Evolutionary conservation across 1,284 basidiomycete species (phyloP).

Genomic region (Leccinum pallidistipes): DNA sequence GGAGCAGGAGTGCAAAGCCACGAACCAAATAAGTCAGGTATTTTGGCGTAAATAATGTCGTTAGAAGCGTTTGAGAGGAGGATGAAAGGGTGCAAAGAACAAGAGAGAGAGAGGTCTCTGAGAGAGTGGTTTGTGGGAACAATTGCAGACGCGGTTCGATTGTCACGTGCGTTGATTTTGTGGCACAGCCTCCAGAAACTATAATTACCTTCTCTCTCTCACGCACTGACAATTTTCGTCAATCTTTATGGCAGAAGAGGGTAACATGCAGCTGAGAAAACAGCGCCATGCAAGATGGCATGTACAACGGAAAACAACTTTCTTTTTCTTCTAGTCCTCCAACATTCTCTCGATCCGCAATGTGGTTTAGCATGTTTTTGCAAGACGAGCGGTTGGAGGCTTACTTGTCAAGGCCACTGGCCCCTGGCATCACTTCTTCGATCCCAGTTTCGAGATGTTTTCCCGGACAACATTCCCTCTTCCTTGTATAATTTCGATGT

Average conservation of each 20-base stretch:
- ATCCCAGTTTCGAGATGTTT: slow-evolving; percentile 24
- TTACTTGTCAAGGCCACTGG: background rate
- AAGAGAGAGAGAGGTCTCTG: slow-evolving; percentile 12
- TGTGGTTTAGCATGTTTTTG: background rate
- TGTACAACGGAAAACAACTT: background rate
- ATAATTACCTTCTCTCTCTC: background rate
- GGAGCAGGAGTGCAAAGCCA: background rate
- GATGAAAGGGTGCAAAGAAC: slow-evolving; percentile 6
- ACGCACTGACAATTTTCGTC: background rate
- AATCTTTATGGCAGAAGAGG: background rate
- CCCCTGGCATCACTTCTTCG: slow-evolving; percentile 11
- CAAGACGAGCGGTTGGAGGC: background rate
- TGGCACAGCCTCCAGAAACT: background rate
- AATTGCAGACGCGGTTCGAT: slow-evolving; percentile 31
- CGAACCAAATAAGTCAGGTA: slow-evolving; percentile 18
- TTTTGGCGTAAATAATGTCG: slow-evolving; percentile 10
- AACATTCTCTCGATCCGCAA: background rate
- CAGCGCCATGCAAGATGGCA: background rate
- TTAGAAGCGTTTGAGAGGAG: slow-evolving; percentile 16
- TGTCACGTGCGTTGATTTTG: slow-evolving; percentile 37
- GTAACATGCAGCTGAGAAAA: background rate
- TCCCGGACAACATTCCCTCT: slow-evolving; percentile 21
- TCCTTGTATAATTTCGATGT: slow-evolving; percentile 17
- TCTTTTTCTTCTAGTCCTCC: background rate
- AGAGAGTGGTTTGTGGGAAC: slow-evolving; percentile 22